These are phyloP conservation scores for Candida cerambycidarum DNA, from an alignment of 805 yeast species.

Conservation along the genomic window DNA sequence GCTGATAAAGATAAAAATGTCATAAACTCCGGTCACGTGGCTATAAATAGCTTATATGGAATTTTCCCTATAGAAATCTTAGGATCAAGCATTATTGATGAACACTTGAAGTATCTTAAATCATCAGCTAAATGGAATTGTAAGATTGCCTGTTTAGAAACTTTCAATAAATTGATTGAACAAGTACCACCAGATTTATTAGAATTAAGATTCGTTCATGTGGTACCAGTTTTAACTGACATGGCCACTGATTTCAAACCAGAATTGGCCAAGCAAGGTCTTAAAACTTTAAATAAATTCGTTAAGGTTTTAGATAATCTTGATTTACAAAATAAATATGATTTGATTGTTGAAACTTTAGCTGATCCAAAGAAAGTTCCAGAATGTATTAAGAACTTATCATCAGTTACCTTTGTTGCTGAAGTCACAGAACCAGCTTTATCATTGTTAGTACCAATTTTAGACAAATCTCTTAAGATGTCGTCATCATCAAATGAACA, in stretches of 20 bases:
- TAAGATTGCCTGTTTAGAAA: conserved; percentile 74
- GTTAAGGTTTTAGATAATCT: conserved; percentile 87
- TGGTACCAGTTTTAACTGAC: conserved; percentile 85
- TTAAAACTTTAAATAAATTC: conserved; percentile 63
- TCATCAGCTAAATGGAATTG: conserved; percentile 94
- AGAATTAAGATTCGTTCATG: conserved; percentile 73
- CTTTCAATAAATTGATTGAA: conserved; percentile 71
- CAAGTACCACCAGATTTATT: conserved; percentile 83
- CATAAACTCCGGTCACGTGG: conserved; percentile 79
- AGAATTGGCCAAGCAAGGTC: conserved; percentile 85
- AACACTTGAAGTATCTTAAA: conserved; percentile 59
- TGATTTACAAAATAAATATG: conserved; percentile 85
- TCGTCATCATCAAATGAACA: conserved; percentile 93
- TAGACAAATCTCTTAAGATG: conserved; percentile 83
- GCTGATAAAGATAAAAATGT: conserved; percentile 89
- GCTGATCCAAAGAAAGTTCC: conserved; percentile 90
- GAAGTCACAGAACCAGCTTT: conserved; percentile 97
- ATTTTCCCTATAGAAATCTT: conserved; percentile 76
- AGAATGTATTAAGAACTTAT: conserved; percentile 80
- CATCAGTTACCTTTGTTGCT: conserved; percentile 95
- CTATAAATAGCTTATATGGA: conserved; percentile 68
- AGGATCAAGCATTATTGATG: conserved; percentile 66
- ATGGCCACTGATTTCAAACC: conserved; percentile 95
- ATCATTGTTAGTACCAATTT: conserved; percentile 85
- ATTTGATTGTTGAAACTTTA: conserved; percentile 78